Base-by-base conservation (phyloP, 2,329 filamentous ascomycete genomes). In the Aureobasidium subglaciale region DNA sequence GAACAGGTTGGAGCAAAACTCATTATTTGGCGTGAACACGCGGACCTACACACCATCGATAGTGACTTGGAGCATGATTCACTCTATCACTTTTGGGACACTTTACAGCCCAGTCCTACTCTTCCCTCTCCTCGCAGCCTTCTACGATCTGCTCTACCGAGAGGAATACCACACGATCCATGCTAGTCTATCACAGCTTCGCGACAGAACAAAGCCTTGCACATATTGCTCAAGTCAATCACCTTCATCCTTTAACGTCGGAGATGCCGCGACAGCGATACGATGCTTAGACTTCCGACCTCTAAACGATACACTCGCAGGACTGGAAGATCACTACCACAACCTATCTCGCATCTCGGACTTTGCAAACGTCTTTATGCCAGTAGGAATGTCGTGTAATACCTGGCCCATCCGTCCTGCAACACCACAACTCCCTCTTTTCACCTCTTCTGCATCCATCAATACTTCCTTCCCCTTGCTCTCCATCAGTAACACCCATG, bases 331-430 rank as follows among this genome's bases (percentile, higher is more conserved):
- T 6, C 27, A 11, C 11, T 30, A 6, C 27, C 6, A 30, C 27
- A 11, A 30, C 5, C 5, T 13, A 56, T 64, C 5, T 61, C 2
- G 60, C 70, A 2, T 71, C 68, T 2, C 69, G 70, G 0, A 64
- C 65, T 4, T 61, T 67, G 1, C 73, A 71, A 11, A 65, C 67
- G 64, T 70, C 34, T 75, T 72, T 73, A 59, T 71, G 1, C 63
- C 61, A 37, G 60, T 73, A 3, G 62, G 60, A 7, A 61, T 74
- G 63, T 65, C 64, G 37, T 77, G 74, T 55, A 62, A 68, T 3
- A 63, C 64, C 15, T 75, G 72, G 68, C 60, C 59, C 11, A 65
- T 73, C 43, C 62, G 65, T 2, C 64, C 74, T 1, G 58, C 59
- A 9, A 64, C 69, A 58, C 34, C 4, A 5, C 11, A 4, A 2